A percentile compares a stretch with the other conserved stretches of the same genome.
phyloP scores from a whole-genome alignment of 2,329 filamentous ascomycete species.

The Xylaria sp. region DNA sequence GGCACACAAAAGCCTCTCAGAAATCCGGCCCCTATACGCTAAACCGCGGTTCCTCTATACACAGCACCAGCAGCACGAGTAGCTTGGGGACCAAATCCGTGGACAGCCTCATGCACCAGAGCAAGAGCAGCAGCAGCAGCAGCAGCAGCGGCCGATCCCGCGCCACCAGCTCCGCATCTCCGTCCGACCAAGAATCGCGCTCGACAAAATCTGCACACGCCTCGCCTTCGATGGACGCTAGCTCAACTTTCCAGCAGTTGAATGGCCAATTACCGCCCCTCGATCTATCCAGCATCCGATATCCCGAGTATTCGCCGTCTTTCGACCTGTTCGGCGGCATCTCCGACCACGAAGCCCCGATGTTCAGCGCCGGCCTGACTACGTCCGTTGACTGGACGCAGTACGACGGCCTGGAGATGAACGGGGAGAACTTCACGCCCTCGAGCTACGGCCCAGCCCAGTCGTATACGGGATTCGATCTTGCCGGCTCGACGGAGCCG shows the following conservation, averaged over 20 bases:
- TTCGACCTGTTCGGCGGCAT: conserved; percentile 57
- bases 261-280: conserved; percentile 59
- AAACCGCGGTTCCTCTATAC: conserved; percentile 60
- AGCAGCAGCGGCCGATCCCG: conserved; percentile 42
- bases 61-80: conserved; percentile 49
- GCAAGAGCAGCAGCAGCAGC: conserved; percentile 40
- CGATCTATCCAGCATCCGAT: conserved; percentile 60
- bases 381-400: conserved; percentile 58
- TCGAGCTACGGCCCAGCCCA: conserved; percentile 39
- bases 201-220: conserved; percentile 64
- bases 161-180: conserved; percentile 40
- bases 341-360: conserved; percentile 57
- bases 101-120: conserved; percentile 47
- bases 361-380: conserved; percentile 66
- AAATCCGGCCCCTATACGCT: conserved; percentile 66
- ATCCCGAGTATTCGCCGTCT: conserved; percentile 51
- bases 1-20: conserved; percentile 62
- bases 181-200: conserved; percentile 49
- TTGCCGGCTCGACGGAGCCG: conserved; percentile 51
- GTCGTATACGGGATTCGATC: conserved; percentile 52
- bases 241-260: conserved; percentile 53
- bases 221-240: conserved; percentile 57
- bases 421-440: conserved; percentile 36
- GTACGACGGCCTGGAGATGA: conserved; percentile 53
- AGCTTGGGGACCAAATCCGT: conserved; percentile 51